Evolutionary conservation across 202 grass and related monocot species (phyloP).

Genomic region (Musa balbisiana): DNA sequence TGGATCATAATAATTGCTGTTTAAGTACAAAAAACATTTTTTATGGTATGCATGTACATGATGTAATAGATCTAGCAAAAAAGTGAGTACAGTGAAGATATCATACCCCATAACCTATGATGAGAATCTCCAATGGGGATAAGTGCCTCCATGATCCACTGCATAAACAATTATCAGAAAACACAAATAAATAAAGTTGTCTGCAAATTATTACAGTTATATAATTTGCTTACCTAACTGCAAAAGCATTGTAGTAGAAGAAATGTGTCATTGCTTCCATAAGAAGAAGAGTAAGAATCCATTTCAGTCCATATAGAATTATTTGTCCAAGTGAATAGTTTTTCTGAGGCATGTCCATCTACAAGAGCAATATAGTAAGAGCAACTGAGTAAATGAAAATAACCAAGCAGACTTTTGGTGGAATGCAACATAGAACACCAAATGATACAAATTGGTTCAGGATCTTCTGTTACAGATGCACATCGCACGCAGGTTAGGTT

Average conservation of each 20-base stretch:
- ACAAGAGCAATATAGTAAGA: constrained; percentile 45
- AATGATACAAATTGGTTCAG: background rate
- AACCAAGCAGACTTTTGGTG: background rate
- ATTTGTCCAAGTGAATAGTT: constrained; percentile 70
- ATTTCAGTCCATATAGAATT: constrained; percentile 61
- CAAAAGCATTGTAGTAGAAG: constrained; percentile 88
- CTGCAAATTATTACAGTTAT: background rate
- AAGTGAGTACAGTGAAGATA: constrained; percentile 9
- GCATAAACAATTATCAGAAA: constrained; percentile 29
- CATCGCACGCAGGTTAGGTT: no score
- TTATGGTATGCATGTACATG: background rate
- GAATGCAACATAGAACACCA: background rate
- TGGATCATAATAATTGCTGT: background rate
- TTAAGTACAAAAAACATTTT: background rate
- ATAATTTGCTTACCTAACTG: constrained; percentile 49
- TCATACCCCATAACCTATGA: constrained; percentile 95
- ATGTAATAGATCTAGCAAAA: constrained; percentile 1
- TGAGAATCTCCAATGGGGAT: constrained; percentile 76
- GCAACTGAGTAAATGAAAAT: background rate
- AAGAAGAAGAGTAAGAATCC: constrained; percentile 59
- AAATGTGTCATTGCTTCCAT: constrained; percentile 87
- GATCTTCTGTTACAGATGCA: no score
- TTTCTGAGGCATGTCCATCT: constrained; percentile 77
- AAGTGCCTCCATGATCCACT: constrained; percentile 81
- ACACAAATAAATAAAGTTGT: constrained; percentile 13